Evolutionary conservation across 1,284 basidiomycete species (phyloP).

Genomic region (Chondrostereum purpureum): DNA sequence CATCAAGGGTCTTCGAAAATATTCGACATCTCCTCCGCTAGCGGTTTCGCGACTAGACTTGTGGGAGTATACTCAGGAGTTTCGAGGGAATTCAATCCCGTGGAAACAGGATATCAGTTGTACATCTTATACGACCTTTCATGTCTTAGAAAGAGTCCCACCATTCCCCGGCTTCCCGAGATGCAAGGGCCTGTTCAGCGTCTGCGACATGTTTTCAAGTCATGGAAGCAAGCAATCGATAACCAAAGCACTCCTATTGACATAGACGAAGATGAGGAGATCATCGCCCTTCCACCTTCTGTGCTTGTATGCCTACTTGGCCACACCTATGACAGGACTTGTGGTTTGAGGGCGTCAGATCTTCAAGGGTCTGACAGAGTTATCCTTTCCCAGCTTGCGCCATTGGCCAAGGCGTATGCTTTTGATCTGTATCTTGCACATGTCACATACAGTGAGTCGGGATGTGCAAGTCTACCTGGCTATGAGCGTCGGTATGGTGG

Average conservation of each 20-base stretch:
- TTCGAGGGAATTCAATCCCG: neutral
- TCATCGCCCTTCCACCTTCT: no score
- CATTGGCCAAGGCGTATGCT: conserved; percentile 6
- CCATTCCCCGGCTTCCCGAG: conserved; percentile 6
- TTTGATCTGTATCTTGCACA: conserved; percentile 6
- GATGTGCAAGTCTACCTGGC: neutral
- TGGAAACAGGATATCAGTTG: conserved; percentile 4
- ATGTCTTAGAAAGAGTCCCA: neutral
- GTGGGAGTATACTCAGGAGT: conserved; percentile 5
- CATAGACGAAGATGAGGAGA: neutral
- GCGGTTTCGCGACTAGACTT: neutral
- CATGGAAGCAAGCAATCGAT: conserved; percentile 6
- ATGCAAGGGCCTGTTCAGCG: neutral
- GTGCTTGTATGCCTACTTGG: no score
- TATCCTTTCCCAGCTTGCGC: conserved; percentile 6
- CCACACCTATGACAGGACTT: no score
- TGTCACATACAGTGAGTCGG: neutral
- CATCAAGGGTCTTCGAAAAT: conserved; percentile 3
- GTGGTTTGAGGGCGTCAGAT: conserved; percentile 5
- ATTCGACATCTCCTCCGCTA: conserved; percentile 1
- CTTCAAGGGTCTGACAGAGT: conserved; percentile 4
- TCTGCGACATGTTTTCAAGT: conserved; percentile 3
- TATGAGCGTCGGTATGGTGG: neutral
- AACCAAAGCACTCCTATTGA: neutral
- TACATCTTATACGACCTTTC: conserved; percentile 6